These are phyloP conservation scores for Parachlorella kessleri DNA, from an alignment of 139 green algal genomes.

Conservation along the genomic window DNA sequence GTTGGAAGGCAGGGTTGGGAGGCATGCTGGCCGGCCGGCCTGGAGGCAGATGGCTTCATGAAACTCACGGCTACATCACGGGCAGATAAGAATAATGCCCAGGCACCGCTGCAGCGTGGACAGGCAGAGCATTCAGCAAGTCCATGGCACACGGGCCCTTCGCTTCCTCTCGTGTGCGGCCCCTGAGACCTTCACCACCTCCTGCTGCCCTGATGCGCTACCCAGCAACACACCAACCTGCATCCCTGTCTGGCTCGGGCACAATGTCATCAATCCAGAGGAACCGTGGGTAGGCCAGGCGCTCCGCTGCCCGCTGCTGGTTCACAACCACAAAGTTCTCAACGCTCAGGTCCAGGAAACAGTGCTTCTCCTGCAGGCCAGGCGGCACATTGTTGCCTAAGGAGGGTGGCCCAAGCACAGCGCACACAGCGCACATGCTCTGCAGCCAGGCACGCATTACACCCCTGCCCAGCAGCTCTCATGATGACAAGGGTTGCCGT, in stretches of 20 bases:
- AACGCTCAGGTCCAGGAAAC: background rate
- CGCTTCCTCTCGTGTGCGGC: background rate
- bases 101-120: too few relatives aligned
- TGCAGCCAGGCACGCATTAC: background rate
- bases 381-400: background rate
- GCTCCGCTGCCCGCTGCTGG: background rate
- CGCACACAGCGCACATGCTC: background rate
- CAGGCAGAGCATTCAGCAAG: background rate
- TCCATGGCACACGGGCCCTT: background rate
- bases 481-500: too few relatives aligned
- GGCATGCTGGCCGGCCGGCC: too few relatives aligned
- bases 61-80: too few relatives aligned
- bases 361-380: background rate
- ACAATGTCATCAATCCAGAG: conserved; percentile 41
- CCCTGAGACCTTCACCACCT: background rate
- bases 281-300: background rate
- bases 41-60: too few relatives aligned
- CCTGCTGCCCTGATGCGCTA: background rate
- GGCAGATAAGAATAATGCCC: too few relatives aligned
- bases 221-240: background rate
- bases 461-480: background rate
- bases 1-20: background rate
- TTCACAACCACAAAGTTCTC: too few relatives aligned
- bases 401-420: background rate
- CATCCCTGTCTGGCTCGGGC: conserved; percentile 25